phyloP scores from a whole-genome alignment of 2,329 filamentous ascomycete genomes.

The Alternaria postmessia region DNA sequence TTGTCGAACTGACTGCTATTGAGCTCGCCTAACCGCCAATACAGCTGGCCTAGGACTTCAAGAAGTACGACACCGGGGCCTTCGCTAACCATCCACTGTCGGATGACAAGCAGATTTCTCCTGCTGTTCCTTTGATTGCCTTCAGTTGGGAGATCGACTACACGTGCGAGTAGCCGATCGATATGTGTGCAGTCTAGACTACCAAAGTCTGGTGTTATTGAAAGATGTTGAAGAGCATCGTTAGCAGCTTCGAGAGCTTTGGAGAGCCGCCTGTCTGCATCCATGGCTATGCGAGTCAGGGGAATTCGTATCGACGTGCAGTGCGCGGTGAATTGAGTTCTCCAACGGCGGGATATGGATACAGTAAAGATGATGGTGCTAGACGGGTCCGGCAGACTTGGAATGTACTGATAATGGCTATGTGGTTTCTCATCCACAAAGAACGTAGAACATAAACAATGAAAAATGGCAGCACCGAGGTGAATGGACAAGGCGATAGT shows the following conservation, averaged over 20 bases:
- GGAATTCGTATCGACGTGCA: constrained; percentile 18
- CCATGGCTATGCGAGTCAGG: constrained; percentile 33
- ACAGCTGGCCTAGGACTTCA: constrained; percentile 46
- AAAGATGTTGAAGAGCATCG: constrained; percentile 47
- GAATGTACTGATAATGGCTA: constrained; percentile 23
- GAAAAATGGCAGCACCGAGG: neutral
- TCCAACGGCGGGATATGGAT: neutral
- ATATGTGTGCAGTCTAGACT: constrained; percentile 46
- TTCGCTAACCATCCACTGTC: constrained; percentile 48
- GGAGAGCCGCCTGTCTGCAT: constrained; percentile 39
- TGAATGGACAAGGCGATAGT: constrained; percentile 9
- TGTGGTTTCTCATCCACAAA: constrained; percentile 17
- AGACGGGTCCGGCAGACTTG: neutral
- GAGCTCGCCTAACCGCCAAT: constrained; percentile 47
- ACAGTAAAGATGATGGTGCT: neutral
- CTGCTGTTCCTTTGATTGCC: constrained; percentile 47
- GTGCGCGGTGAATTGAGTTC: neutral
- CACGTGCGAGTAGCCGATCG: constrained; percentile 43
- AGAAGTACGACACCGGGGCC: constrained; percentile 44
- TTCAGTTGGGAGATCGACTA: constrained; percentile 47
- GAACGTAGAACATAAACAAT: neutral
- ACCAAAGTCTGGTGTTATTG: constrained; percentile 42
- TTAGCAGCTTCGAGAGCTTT: constrained; percentile 46
- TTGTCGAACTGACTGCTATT: constrained; percentile 49
- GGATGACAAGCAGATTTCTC: constrained; percentile 44